Conservation (phyloP, 371 early-diverging fungal species). For the Mortierella polycephala region DNA sequence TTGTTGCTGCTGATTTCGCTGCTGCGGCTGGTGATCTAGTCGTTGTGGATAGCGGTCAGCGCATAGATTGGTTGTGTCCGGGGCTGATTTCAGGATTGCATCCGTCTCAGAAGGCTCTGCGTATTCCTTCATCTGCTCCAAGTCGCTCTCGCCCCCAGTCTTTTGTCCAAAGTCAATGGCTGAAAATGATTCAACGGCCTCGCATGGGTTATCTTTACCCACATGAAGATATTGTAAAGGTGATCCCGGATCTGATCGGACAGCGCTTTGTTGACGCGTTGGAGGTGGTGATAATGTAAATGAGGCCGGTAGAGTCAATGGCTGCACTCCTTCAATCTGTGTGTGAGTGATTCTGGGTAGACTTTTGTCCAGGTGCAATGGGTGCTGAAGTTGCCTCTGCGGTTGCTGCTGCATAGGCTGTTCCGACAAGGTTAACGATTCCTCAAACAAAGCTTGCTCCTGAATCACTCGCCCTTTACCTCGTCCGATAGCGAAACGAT, state of each 20-base stretch:
- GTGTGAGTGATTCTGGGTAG: conserved; percentile 10
- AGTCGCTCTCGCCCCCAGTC: neutral
- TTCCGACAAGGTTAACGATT: neutral
- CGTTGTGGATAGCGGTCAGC: neutral
- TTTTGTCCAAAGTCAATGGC: conserved; percentile 5
- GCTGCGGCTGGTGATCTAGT: conserved; percentile 4
- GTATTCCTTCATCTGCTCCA: neutral
- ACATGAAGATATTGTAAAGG: conserved; percentile 37
- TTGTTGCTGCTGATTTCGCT: conserved; percentile 6
- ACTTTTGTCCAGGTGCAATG: conserved; percentile 13
- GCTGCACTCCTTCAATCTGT: neutral
- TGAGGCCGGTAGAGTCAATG: neutral
- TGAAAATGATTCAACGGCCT: neutral
- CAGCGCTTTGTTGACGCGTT: conserved; percentile 1
- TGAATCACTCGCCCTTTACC: conserved; percentile 7
- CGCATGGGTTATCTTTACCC: conserved; percentile 14
- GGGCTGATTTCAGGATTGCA: conserved; percentile 19
- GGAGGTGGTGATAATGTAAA: conserved; percentile 21
- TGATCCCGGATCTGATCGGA: conserved; percentile 16
- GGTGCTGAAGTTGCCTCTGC: neutral
- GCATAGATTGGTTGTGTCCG: neutral
- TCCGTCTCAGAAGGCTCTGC: neutral
- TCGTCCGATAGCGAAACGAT: neutral
- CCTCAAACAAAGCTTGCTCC: neutral
- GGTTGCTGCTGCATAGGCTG: conserved; percentile 1